Evolutionary conservation across 2,329 filamentous ascomycete species (phyloP).

Genomic region (Fusarium albosuccineum): DNA sequence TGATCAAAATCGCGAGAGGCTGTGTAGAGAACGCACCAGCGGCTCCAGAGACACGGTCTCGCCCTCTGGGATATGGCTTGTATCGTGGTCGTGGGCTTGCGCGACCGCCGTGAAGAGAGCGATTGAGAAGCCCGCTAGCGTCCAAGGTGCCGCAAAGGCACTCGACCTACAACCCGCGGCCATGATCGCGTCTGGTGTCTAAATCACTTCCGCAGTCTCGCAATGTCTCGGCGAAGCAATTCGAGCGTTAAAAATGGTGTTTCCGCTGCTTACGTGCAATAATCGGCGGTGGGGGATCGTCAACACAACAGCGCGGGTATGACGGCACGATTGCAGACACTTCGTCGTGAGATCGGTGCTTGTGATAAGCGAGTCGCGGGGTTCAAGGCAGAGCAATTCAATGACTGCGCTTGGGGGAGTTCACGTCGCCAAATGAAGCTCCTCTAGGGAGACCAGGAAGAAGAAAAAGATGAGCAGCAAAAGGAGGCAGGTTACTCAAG

Average conservation of each 20-base stretch:
- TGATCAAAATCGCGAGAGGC: neutral
- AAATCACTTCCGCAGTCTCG: neutral
- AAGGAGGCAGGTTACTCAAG: constrained; percentile 17
- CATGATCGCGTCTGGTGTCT: constrained; percentile 40
- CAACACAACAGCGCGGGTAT: constrained; percentile 24
- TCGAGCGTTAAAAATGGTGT: constrained; percentile 1
- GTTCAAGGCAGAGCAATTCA: constrained; percentile 37
- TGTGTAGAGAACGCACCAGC: constrained; percentile 65
- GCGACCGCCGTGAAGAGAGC: constrained; percentile 43
- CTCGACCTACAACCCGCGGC: constrained; percentile 22
- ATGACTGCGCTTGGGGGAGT: constrained; percentile 31
- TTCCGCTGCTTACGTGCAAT: constrained; percentile 11
- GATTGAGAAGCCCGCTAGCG: constrained; percentile 37
- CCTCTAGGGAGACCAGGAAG: constrained; percentile 18
- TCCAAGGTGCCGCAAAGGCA: constrained; percentile 32
- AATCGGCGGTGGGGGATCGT: constrained; percentile 36
- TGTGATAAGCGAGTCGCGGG: constrained; percentile 36
- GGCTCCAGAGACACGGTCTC: constrained; percentile 78
- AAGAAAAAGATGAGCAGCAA: constrained; percentile 6
- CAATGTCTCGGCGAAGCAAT: neutral
- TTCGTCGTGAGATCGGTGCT: constrained; percentile 6
- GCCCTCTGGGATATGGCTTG: constrained; percentile 74
- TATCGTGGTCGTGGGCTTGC: constrained; percentile 62
- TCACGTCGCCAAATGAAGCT: constrained; percentile 10
- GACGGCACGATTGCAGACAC: constrained; percentile 17